A percentile compares a stretch with the other conserved stretches of the same genome.
phyloP scores from a whole-genome alignment of 179 eudicot genomes.

The Silene vulgaris region DNA sequence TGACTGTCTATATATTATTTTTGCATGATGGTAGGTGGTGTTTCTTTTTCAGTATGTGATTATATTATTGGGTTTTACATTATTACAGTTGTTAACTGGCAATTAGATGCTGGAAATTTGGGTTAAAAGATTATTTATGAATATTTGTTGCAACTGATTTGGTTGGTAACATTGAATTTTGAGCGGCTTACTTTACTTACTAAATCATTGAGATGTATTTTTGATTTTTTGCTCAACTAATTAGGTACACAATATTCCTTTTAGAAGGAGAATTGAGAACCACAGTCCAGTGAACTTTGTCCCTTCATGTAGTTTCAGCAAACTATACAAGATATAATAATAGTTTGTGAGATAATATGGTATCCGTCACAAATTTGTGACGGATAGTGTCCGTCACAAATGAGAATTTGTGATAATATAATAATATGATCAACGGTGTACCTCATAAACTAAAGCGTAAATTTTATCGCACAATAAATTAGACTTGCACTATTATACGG shows the following conservation, averaged over 20 bases:
- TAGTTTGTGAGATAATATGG: too few species aligned
- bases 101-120: slow-evolving; percentile 19
- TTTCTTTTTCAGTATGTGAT: neutral
- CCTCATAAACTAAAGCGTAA: too few species aligned
- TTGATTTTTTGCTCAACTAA: neutral
- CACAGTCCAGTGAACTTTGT: neutral
- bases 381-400: too few species aligned
- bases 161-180: slow-evolving; percentile 26
- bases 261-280: neutral
- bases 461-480: too few species aligned
- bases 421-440: too few species aligned
- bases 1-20: slow-evolving; percentile 4
- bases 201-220: slow-evolving; percentile 12
- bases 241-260: slow-evolving; percentile 6
- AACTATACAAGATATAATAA: too few species aligned
- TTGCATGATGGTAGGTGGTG: slow-evolving; percentile 19
- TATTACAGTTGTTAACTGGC: slow-evolving; percentile 22
- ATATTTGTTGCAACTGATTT: slow-evolving; percentile 17
- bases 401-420: too few species aligned
- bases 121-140: slow-evolving; percentile 6
- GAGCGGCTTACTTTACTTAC: slow-evolving; percentile 9
- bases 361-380: too few species aligned
- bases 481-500: too few species aligned
- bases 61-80: neutral
- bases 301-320: too few species aligned